Evolutionary conservation across 768 basidiomycete species (phyloP).

Genomic region (Psilocybe cyanescens): DNA sequence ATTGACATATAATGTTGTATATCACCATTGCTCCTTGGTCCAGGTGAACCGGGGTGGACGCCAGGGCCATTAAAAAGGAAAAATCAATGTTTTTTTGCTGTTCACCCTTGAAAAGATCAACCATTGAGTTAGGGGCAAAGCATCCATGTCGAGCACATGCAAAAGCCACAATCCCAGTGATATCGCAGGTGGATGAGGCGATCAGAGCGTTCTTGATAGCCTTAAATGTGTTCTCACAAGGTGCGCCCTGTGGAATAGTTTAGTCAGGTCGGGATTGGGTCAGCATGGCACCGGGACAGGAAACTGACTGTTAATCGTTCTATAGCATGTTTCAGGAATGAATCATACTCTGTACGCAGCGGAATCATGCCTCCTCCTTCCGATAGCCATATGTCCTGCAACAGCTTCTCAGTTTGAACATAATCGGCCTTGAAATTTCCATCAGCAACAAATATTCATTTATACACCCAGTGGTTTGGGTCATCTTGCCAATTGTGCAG

Average conservation of each 20-base stretch:
- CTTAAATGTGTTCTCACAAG: conserved; percentile 18
- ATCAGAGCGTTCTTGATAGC: conserved; percentile 14
- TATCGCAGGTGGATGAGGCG: conserved; percentile 8
- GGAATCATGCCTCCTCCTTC: conserved; percentile 20
- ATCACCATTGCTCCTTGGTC: background rate
- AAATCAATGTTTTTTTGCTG: conserved; percentile 28
- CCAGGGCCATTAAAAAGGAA: background rate
- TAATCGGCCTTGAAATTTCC: conserved; percentile 23
- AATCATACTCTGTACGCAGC: background rate
- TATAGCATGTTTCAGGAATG: conserved; percentile 6
- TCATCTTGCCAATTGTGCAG: conserved; percentile 23
- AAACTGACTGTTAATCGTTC: conserved; percentile 10
- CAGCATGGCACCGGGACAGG: background rate
- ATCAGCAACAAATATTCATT: conserved; percentile 11
- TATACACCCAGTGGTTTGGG: conserved; percentile 2
- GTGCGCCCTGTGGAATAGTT: conserved; percentile 12
- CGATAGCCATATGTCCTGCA: conserved; percentile 13
- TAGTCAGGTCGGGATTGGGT: background rate
- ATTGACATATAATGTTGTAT: background rate
- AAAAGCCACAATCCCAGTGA: conserved; percentile 15
- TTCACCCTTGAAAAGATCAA: conserved; percentile 23
- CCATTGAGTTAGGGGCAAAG: conserved; percentile 17
- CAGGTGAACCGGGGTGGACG: background rate
- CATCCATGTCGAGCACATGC: conserved; percentile 25
- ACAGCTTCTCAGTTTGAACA: background rate